These are phyloP conservation scores for Canariomyces notabilis DNA, from an alignment of 2,329 filamentous ascomycete species.

Conservation along the genomic window DNA sequence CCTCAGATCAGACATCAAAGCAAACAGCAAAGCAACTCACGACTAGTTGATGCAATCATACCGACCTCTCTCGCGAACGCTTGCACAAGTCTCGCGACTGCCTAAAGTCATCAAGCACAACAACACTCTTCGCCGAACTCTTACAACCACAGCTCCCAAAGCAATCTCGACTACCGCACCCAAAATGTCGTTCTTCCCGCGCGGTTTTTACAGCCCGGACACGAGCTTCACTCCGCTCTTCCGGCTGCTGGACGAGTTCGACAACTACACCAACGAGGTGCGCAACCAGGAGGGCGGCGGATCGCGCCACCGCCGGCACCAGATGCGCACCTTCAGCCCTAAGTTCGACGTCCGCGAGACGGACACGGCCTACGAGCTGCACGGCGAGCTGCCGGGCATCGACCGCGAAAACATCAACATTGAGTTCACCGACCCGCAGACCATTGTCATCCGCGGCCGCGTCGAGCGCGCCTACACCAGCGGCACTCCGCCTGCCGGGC, in stretches of 20 bases:
- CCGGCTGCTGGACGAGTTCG: constrained; percentile 59
- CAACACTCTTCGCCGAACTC: constrained; percentile 22
- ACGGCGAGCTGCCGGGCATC: constrained; percentile 74
- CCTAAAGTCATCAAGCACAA: too few species aligned
- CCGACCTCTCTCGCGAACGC: background rate
- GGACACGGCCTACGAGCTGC: constrained; percentile 64
- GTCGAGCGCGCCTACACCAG: constrained; percentile 60
- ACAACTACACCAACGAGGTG: constrained; percentile 46
- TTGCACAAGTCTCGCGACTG: background rate
- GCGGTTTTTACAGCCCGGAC: constrained; percentile 43
- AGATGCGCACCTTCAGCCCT: constrained; percentile 59
- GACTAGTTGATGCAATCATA: background rate
- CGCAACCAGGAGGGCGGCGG: constrained; percentile 22
- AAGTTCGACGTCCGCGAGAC: constrained; percentile 76
- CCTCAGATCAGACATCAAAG: constrained; percentile 4
- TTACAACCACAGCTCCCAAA: too few species aligned
- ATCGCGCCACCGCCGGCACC: constrained; percentile 21
- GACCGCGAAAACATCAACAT: constrained; percentile 69
- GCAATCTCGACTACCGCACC: constrained; percentile 26
- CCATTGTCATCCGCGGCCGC: constrained; percentile 64
- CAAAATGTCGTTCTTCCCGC: constrained; percentile 59
- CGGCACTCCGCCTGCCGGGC: constrained; percentile 43
- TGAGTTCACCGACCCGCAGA: constrained; percentile 74
- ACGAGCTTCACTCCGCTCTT: constrained; percentile 55
- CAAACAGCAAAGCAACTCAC: background rate